Conservation (phyloP, 306 rosid species). For the Trifolium subterraneum region DNA sequence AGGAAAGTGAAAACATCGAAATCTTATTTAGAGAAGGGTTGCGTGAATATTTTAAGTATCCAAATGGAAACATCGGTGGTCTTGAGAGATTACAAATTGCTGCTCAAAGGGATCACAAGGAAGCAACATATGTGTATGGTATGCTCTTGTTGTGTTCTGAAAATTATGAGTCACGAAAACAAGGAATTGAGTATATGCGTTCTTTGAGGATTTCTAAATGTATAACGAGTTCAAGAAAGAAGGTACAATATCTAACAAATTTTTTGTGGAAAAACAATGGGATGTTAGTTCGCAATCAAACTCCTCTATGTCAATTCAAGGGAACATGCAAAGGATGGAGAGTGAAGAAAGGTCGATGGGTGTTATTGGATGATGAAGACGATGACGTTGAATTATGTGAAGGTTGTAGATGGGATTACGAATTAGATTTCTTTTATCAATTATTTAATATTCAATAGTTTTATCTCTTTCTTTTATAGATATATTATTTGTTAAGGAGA, state of each 20-base stretch:
- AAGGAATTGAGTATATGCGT: slow-evolving; percentile 22
- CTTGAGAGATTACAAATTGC: slow-evolving; percentile 1
- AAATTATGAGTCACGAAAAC: not conserved
- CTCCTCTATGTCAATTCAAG: not conserved
- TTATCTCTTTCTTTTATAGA: not conserved
- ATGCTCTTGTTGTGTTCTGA: slow-evolving; percentile 14
- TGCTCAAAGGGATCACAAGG: slow-evolving; percentile 22
- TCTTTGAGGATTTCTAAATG: slow-evolving; percentile 29
- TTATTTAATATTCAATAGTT: not conserved
- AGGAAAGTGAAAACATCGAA: slow-evolving; percentile 33
- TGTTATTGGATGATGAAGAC: slow-evolving; percentile 17
- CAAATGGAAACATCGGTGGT: not conserved
- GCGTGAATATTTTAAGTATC: not conserved
- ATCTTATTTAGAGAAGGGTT: slow-evolving; percentile 34
- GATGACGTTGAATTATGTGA: slow-evolving; percentile 31
- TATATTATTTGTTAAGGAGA: too few species aligned
- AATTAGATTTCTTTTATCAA: not conserved
- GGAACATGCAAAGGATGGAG: slow-evolving; percentile 35
- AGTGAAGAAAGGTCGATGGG: not conserved
- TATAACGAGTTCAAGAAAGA: slow-evolving; percentile 10
- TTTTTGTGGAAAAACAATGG: not conserved
- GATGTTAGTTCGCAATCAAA: not conserved
- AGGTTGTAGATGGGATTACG: slow-evolving; percentile 44
- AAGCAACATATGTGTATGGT: slow-evolving; percentile 44
- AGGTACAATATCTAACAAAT: not conserved